A percentile compares a stretch with the other conserved stretches of the same genome.
These are phyloP conservation scores for Flaveria ramosissima DNA, from an alignment of 129 eudicot species.

Conservation along the genomic window DNA sequence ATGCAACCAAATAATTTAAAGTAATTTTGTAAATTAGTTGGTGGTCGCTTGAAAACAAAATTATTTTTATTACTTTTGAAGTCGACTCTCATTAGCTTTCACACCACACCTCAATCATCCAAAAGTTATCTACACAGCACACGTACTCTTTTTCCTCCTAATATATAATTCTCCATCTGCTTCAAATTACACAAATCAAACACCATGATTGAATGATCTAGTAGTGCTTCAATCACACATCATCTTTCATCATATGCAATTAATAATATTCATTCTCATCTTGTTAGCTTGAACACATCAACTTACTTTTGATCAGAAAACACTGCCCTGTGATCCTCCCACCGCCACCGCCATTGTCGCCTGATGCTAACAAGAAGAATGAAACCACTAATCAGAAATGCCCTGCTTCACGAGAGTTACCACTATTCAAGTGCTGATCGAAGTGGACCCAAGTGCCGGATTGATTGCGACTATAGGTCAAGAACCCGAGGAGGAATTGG, in stretches of 20 bases:
- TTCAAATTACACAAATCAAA: conserved; percentile 5
- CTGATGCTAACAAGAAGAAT: neutral
- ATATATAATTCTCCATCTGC: conserved; percentile 23
- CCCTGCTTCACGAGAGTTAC: conserved; percentile 3
- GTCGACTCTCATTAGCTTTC: conserved; percentile 46
- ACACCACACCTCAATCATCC: conserved; percentile 47
- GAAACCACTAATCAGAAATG: conserved; percentile 2
- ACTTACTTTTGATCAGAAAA: conserved; percentile 3
- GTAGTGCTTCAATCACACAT: conserved; percentile 46
- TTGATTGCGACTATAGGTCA: conserved; percentile 12
- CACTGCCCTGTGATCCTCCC: neutral
- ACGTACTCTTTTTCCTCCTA: conserved; percentile 14
- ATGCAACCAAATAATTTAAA: neutral
- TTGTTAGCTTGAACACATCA: conserved; percentile 45
- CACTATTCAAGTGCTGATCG: conserved; percentile 27
- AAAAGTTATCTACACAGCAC: conserved; percentile 53
- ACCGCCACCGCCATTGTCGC: neutral
- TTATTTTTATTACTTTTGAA: neutral
- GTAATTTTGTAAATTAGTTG: neutral
- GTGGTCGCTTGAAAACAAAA: neutral
- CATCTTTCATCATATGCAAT: conserved; percentile 63
- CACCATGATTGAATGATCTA: conserved; percentile 50
- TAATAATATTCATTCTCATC: conserved; percentile 45
- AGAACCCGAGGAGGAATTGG: conserved; percentile 28
- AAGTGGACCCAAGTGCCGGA: conserved; percentile 13